Percentiles rank a stretch among this genome's conserved stretches.
Evolutionary conservation across 2,329 filamentous ascomycete species (phyloP).

Genomic region (Onygena corvina): DNA sequence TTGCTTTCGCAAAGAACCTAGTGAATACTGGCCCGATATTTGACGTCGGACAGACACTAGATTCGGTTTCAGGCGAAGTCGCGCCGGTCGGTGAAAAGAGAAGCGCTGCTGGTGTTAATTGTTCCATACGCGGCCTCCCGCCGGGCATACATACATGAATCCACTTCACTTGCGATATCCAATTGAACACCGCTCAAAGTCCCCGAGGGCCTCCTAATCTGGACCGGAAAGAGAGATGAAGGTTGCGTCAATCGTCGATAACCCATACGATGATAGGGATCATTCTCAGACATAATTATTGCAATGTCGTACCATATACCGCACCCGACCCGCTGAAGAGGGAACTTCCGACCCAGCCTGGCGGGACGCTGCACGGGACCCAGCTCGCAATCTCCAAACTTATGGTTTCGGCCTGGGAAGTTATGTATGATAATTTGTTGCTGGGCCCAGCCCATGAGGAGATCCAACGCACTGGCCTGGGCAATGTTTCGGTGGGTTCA

Average conservation of each 20-base stretch:
- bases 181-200: too few species aligned
- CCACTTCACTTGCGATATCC: neutral
- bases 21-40: neutral
- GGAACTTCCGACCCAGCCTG: conserved; percentile 2
- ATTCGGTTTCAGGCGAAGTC: neutral
- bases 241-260: too few species aligned
- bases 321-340: conserved; percentile 1
- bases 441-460: neutral
- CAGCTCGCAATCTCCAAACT: too few species aligned
- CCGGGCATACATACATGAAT: too few species aligned
- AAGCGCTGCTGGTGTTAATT: neutral
- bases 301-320: conserved; percentile 1
- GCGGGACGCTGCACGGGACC: neutral
- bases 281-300: too few species aligned
- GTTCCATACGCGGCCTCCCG: too few species aligned
- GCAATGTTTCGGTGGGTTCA: too few species aligned
- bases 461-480: conserved; percentile 1
- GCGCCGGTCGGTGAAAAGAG: neutral
- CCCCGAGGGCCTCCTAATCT: too few species aligned
- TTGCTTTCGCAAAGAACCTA: neutral
- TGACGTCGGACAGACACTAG: neutral
- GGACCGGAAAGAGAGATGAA: too few species aligned
- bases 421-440: conserved; percentile 1
- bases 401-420: neutral
- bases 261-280: too few species aligned